These are phyloP conservation scores for Akanthomyces muscarius DNA, from an alignment of 2,329 filamentous ascomycete genomes.

Conservation along the genomic window DNA sequence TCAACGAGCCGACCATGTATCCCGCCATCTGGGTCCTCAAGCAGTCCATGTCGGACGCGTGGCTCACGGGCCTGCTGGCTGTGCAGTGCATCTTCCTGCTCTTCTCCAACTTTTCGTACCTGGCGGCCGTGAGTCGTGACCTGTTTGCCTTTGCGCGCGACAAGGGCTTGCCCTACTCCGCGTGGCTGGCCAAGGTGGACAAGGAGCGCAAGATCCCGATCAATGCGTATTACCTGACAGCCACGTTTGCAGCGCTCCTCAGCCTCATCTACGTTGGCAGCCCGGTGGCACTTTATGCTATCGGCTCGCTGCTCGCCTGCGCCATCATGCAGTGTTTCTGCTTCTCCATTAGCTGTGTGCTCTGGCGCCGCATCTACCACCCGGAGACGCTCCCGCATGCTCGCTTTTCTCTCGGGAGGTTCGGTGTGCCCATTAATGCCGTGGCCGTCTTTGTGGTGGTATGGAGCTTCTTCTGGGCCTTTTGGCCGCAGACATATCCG, in stretches of 20 bases:
- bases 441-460: conserved; percentile 5
- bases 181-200: conserved; percentile 16
- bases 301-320: conserved; percentile 17
- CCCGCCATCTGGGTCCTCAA: conserved; percentile 16
- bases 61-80: conserved; percentile 15
- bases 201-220: conserved; percentile 11
- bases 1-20: conserved; percentile 16
- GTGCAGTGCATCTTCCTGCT: conserved; percentile 15
- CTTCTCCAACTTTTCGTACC: conserved; percentile 18
- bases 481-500: conserved; percentile 19
- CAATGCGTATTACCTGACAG: conserved; percentile 18
- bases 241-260: conserved; percentile 7
- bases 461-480: conserved; percentile 21
- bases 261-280: conserved; percentile 20
- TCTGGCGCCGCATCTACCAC: conserved; percentile 18
- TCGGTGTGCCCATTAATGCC: conserved; percentile 17
- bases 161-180: conserved; percentile 11
- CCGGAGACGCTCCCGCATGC: conserved; percentile 19
- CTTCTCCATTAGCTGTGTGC: conserved; percentile 18
- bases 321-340: conserved; percentile 19
- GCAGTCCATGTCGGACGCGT: conserved; percentile 17
- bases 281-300: conserved; percentile 20
- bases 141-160: conserved; percentile 18
- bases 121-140: conserved; percentile 18
- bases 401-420: conserved; percentile 17